A percentile compares a stretch with the other conserved stretches of the same genome.
Conservation (phyloP, 306 rosid species). For the Dalbergia cultrata region DNA sequence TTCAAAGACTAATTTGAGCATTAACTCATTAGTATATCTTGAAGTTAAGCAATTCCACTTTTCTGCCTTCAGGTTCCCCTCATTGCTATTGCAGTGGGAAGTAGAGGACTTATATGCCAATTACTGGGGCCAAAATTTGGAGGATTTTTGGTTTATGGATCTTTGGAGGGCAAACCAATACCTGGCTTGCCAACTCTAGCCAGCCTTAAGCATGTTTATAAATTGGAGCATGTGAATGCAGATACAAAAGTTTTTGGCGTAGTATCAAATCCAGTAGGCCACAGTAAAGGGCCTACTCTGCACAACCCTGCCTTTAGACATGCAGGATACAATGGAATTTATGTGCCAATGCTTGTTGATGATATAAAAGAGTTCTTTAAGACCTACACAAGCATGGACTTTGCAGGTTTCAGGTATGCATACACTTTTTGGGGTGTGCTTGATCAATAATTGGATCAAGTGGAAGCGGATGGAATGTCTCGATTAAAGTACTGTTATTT, state of each 20-base stretch:
- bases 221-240: constrained; percentile 39
- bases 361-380: constrained; percentile 51
- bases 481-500: neutral
- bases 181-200: constrained; percentile 52
- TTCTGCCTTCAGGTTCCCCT: constrained; percentile 48
- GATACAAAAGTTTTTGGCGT: constrained; percentile 60
- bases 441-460: neutral
- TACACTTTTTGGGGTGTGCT: neutral
- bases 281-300: constrained; percentile 56
- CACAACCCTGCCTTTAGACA: constrained; percentile 55
- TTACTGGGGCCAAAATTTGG: constrained; percentile 55
- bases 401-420: constrained; percentile 58
- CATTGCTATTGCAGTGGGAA: constrained; percentile 53
- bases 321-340: constrained; percentile 50
- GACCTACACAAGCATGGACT: constrained; percentile 48
- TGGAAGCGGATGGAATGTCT: neutral
- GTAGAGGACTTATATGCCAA: constrained; percentile 57
- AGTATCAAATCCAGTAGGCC: constrained; percentile 59
- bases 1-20: no score
- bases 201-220: constrained; percentile 50
- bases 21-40: neutral
- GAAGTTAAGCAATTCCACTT: neutral
- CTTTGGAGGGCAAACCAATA: constrained; percentile 48
- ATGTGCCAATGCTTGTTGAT: constrained; percentile 59
- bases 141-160: constrained; percentile 56